Evolutionary conservation across 306 rosid genomes (phyloP).

Genomic region (Quercus suber): DNA sequence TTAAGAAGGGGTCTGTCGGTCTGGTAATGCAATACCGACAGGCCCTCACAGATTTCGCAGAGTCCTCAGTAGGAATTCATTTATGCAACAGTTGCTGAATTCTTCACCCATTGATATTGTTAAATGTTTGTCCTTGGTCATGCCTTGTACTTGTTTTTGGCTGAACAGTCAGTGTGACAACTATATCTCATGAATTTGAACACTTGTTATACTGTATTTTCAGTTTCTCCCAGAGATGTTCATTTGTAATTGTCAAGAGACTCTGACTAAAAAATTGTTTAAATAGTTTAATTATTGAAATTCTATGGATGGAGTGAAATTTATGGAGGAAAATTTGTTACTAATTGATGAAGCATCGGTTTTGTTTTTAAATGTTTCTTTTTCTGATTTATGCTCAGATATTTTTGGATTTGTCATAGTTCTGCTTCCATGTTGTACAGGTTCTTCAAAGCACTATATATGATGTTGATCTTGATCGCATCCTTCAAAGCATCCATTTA

Average conservation of each 20-base stretch:
- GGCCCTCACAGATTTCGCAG: not conserved
- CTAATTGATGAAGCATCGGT: not conserved
- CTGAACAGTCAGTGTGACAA: too few relatives aligned
- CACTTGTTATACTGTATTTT: not conserved
- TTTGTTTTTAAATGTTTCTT: not conserved
- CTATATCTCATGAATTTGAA: not conserved
- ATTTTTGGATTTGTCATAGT: not conserved
- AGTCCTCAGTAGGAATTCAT: not conserved
- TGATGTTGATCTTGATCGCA: constrained; percentile 90
- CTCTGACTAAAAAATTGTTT: not conserved
- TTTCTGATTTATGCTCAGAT: not conserved
- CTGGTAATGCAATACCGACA: too few relatives aligned
- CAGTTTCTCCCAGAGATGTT: not conserved
- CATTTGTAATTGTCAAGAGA: constrained; percentile 1
- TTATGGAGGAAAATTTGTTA: not conserved
- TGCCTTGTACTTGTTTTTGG: not conserved
- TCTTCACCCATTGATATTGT: not conserved
- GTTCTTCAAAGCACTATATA: constrained; percentile 98
- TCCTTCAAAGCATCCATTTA: constrained; percentile 97
- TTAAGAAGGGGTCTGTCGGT: too few relatives aligned
- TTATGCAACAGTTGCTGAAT: not conserved
- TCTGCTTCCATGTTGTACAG: constrained; percentile 41
- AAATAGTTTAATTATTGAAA: not conserved
- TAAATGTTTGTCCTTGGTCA: not conserved
- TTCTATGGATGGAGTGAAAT: not conserved